Conservation (phyloP, 352 stramenopile species). For the Pythium dissimile region DNA sequence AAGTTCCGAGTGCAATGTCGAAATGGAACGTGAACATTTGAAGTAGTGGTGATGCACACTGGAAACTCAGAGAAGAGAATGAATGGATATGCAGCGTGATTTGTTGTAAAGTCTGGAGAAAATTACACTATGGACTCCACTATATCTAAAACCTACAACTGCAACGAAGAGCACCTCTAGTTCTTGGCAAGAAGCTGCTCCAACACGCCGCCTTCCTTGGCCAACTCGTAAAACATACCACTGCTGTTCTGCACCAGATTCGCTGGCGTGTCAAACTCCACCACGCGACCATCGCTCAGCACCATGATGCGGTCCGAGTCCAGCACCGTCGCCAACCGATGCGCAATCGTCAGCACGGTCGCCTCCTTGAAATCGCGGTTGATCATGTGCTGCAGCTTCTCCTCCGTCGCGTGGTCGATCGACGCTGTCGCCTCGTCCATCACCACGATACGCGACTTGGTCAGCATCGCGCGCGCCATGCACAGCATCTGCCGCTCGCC, state of each 20-base stretch:
- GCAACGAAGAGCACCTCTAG: too few species aligned
- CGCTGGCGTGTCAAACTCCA: slow-evolving; percentile 81
- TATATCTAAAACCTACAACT: too few species aligned
- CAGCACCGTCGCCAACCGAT: slow-evolving; percentile 90
- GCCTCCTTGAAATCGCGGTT: slow-evolving; percentile 78
- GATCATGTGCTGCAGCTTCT: slow-evolving; percentile 65
- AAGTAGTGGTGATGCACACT: too few species aligned
- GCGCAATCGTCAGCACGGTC: slow-evolving; percentile 93
- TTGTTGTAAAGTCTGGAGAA: too few species aligned
- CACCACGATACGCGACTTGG: slow-evolving; percentile 79
- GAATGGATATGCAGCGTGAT: too few species aligned
- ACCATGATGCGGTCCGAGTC: slow-evolving; percentile 89
- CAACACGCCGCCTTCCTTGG: slow-evolving; percentile 20
- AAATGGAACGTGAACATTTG: too few species aligned
- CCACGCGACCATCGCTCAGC: slow-evolving; percentile 78
- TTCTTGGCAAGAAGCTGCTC: slow-evolving; percentile 1
- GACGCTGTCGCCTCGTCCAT: slow-evolving; percentile 92
- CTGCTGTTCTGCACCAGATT: slow-evolving; percentile 50
- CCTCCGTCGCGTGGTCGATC: slow-evolving; percentile 38
- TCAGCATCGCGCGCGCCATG: slow-evolving; percentile 57
- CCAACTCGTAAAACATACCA: slow-evolving; percentile 30
- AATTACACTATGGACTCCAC: too few species aligned
- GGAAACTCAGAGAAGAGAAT: too few species aligned
- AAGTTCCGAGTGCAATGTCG: too few species aligned
- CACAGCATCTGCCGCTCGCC: slow-evolving; percentile 1